Base-by-base conservation (phyloP, 2,329 filamentous ascomycete genomes). In the Arthrocladium fulminans region DNA sequence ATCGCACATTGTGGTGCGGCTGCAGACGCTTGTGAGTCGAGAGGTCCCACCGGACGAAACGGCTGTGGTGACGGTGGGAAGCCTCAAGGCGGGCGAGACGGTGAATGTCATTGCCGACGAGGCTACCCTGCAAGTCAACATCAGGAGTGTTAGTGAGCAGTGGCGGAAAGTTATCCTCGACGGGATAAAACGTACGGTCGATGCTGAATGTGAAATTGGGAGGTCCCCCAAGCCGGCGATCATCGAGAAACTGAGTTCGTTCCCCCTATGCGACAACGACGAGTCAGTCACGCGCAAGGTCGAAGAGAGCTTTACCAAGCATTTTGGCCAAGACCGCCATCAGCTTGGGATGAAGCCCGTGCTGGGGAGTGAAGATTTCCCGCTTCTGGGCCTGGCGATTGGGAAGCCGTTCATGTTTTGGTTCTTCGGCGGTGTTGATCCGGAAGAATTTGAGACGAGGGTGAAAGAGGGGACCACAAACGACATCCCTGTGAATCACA, bases 91-190 rank as follows among this genome's bases (percentile, higher is more conserved):
- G 0, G 79, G 79, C 1, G 71, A 77, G 52, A 71, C 75, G 1
- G 77, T 80, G 59, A 82, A 81, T 55, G 72, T 82, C 48, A 80
- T 82, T 46, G 67, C 75, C 0, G 74, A 76, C 46, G 60, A 68
- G 12, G 79, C 77, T 0, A 67, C 72, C 42, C 64, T 82, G 3
- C 73, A 73, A 10, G 60, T 82, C 32, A 73, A 81, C 56, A 69
- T 80, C 3, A 68, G 79, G 22, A 68, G 72, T 19, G 68, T 70
- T 2, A 67, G 66, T 8, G 58, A 66, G 1, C 62, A 66, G 22
- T 75, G 71, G 1, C 68, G 77, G 6, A 60, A 70, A 3, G 65
- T 66, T 45, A 67, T 79, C 1, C 57, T 79, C 2, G 60, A 61
- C 4, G 67, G 67, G 17, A 67, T 81, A 10, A 60, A 66, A 39